Evolutionary conservation across 2,329 filamentous ascomycete genomes (phyloP).

Genomic region (Graphilbum ipis-grandicollis): DNA sequence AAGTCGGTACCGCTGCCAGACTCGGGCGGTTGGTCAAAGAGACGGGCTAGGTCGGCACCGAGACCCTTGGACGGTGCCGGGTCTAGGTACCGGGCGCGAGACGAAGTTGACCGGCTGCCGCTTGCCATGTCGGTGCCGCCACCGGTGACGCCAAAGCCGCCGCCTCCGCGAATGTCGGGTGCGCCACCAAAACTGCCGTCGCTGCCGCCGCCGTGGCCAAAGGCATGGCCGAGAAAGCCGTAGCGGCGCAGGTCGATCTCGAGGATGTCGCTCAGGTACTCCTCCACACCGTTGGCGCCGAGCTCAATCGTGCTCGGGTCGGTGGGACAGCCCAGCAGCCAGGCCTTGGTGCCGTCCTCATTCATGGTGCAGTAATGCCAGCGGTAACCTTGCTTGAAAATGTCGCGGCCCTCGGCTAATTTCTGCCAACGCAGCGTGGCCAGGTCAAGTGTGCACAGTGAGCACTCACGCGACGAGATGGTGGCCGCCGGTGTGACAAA

Average conservation of each 20-base stretch:
- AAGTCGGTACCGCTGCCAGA: slow-evolving; percentile 80
- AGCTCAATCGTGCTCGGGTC: slow-evolving; percentile 47
- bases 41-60: slow-evolving; percentile 67
- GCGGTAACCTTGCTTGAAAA: slow-evolving; percentile 80
- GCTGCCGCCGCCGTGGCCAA: slow-evolving; percentile 39
- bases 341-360: slow-evolving; percentile 86
- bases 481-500: slow-evolving; percentile 86
- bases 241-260: slow-evolving; percentile 85
- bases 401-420: slow-evolving; percentile 80
- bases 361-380: slow-evolving; percentile 99
- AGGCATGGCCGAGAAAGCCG: slow-evolving; percentile 51
- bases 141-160: no score
- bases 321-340: slow-evolving; percentile 83
- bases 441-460: slow-evolving; percentile 75
- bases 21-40: slow-evolving; percentile 78
- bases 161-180: no score
- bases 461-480: slow-evolving; percentile 74
- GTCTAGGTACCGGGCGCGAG: slow-evolving; percentile 28
- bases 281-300: slow-evolving; percentile 58
- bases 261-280: slow-evolving; percentile 87
- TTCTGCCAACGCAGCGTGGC: slow-evolving; percentile 85
- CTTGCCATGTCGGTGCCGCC: no score
- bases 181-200: no score
- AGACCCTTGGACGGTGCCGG: slow-evolving; percentile 50
- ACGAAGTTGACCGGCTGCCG: no score